Evolutionary conservation across 495 filamentous ascomycete species (phyloP), one percentile per base, ranked within the genome.

Genomic region (Penicillium daleae): DNA sequence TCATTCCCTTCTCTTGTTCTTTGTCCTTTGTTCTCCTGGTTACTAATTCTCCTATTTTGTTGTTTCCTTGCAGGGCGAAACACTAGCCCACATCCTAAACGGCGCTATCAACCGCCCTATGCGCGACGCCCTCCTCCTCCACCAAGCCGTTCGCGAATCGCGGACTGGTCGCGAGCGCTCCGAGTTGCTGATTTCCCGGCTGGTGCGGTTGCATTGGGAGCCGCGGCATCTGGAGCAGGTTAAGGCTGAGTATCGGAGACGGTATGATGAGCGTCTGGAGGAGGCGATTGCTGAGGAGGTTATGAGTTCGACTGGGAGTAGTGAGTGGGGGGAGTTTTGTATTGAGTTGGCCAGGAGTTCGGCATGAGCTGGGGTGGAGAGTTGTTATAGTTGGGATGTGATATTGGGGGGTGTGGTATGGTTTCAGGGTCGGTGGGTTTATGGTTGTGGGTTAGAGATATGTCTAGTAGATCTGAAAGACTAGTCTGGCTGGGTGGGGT

Each of bases 41-140:
- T 31, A 37, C 49, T 54, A 13, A 57, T 48, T 19, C 4, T 26
- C 22, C 46, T 52, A 15, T 31, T 27, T 44, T 39, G 26, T 21
- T 32, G 9, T 26, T 19, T 3, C 3, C 15, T 13, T 10, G 2
- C 67, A 97, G 95, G 95, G 95, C 50, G 95, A 99, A 78, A 87
- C 95, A 21, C 86, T 99, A 24, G 92, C 94, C 13, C 95, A 99
- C 77, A 91, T 98, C 63, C 90, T 99, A 71, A 97, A 97, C 76
- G 95, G 96, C 69, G 88, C 94, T 42, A 93, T 97, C 76, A 97
- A 99, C 77, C 89, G 91, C 50, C 93, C 95, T 35, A 90, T 96
- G 64, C 93, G 95, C 56, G 95, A 99, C 73, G 92, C 94, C 6
- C 85, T 98, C 39, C 89, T 99, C n/a, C 82, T 99, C 32, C 88